Evolutionary conservation across 805 yeast species (phyloP), one percentile per base, ranked within the genome.

Genomic region (Hanseniaspora clermontiae): DNA sequence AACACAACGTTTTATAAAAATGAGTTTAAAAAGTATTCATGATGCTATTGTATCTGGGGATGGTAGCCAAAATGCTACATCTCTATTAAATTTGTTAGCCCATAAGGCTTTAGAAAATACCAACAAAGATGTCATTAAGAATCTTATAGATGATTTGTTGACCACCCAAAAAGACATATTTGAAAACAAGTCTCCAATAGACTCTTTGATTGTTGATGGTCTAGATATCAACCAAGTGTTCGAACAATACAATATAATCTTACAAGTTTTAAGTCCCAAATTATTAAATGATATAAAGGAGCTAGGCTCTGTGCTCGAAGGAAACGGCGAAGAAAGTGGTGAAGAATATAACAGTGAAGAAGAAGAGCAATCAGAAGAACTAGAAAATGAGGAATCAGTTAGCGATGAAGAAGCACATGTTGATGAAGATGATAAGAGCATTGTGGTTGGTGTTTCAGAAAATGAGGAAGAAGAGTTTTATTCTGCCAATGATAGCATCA

Each of bases 161-260:
- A 67, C 68, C 48, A 55, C 68, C 45, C 70, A 72, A 56, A 68
- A 69, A 60, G 40, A 39, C 2, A 38, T 40, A 4, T 61, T 67
- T 2, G 42, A 62, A 8, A 58, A 60, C 14, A 68, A 70, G 55
- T 78, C 93, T 0, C 84, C 85, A 6, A 73, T 91, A 20, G 96
- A 89, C 68, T 89, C 87, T 65, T 76, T 91, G 20, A 80, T 83
- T 62, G 76, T 84, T 14, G 95, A 89, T 50, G 97, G 96, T 0
- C 73, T 91, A 55, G 96, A 87, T 67, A 82, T 96, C 27, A 78
- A 84, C 42, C 97, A 91, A 66, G 89, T 93, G 0, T 91, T 91
- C 88, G 95, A 91, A 57, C 97, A 91, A 69, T 83, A 87, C 1
- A 87, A 86, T 68, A 77, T 91, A 71, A 83, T 91, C 19, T 72